Conservation (phyloP, 1,139 yeast species). For the Casaregolazyma lundiana region DNA sequence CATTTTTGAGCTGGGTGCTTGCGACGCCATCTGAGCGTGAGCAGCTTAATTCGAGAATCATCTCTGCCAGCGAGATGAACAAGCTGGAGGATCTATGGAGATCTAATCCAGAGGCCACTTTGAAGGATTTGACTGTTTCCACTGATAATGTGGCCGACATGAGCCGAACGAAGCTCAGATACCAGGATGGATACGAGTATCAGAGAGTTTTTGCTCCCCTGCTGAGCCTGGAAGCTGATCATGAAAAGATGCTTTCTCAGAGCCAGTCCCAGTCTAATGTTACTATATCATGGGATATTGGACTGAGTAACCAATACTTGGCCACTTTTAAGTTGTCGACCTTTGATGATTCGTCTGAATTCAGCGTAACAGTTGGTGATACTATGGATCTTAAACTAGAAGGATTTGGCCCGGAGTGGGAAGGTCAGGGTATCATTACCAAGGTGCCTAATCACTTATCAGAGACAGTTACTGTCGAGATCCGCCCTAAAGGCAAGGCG, state of each 20-base stretch:
- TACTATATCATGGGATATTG: slow-evolving; percentile 69
- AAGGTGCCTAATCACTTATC: slow-evolving; percentile 64
- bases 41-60: slow-evolving; percentile 46
- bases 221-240: slow-evolving; percentile 75
- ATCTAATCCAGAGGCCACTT: slow-evolving; percentile 61
- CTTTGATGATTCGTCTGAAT: slow-evolving; percentile 52
- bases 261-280: slow-evolving; percentile 74
- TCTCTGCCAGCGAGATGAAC: slow-evolving; percentile 62
- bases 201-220: slow-evolving; percentile 84
- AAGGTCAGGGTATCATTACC: slow-evolving; percentile 65
- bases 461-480: slow-evolving; percentile 72
- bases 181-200: slow-evolving; percentile 79
- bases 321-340: slow-evolving; percentile 69
- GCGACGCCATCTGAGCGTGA: slow-evolving; percentile 65
- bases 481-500: slow-evolving; percentile 32
- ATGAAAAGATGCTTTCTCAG: slow-evolving; percentile 70
- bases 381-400: slow-evolving; percentile 57
- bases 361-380: slow-evolving; percentile 84
- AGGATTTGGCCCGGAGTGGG: slow-evolving; percentile 50
- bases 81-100: slow-evolving; percentile 83
- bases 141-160: slow-evolving; percentile 58
- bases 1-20: slow-evolving; percentile 79
- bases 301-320: slow-evolving; percentile 58
- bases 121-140: slow-evolving; percentile 40
- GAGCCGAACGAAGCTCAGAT: slow-evolving; percentile 69